Evolutionary conservation across 2,329 filamentous ascomycete species (phyloP).

Genomic region (Cladosporium sp.): DNA sequence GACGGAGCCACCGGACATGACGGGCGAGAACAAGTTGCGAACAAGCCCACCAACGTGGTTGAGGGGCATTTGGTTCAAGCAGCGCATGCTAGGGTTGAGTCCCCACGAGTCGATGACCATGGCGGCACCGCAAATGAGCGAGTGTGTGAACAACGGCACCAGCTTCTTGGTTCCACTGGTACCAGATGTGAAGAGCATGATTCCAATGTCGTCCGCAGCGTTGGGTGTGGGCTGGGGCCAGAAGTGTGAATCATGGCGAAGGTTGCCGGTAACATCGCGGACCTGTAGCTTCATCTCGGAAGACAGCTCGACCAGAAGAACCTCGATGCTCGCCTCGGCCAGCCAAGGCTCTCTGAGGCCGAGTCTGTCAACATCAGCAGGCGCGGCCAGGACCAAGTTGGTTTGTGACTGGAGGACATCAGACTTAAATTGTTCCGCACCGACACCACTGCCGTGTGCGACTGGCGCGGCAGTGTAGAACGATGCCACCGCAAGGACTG

Average conservation of each 20-base stretch:
- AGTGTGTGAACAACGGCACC: slow-evolving; percentile 54
- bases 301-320: slow-evolving; percentile 44
- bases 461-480: slow-evolving; percentile 56
- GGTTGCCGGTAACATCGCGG: slow-evolving; percentile 22
- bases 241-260: slow-evolving; percentile 14
- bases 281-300: slow-evolving; percentile 42
- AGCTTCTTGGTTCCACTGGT: slow-evolving; percentile 61
- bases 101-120: slow-evolving; percentile 58
- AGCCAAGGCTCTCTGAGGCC: slow-evolving; percentile 40
- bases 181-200: slow-evolving; percentile 59
- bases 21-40: slow-evolving; percentile 56
- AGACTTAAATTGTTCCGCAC: slow-evolving; percentile 51
- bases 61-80: slow-evolving; percentile 61
- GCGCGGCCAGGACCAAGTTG: slow-evolving; percentile 49
- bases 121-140: slow-evolving; percentile 53
- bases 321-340: slow-evolving; percentile 37
- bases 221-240: slow-evolving; percentile 35
- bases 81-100: slow-evolving; percentile 49
- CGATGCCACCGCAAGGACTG: slow-evolving; percentile 51
- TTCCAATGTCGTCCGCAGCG: slow-evolving; percentile 48
- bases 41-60: slow-evolving; percentile 57
- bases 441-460: slow-evolving; percentile 48
- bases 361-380: slow-evolving; percentile 44
- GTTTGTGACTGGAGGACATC: slow-evolving; percentile 53
- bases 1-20: slow-evolving; percentile 55